A percentile compares a stretch with the other conserved stretches of the same genome.
Conservation (phyloP, 1,284 basidiomycete genomes). For the Puccinia hordei region DNA sequence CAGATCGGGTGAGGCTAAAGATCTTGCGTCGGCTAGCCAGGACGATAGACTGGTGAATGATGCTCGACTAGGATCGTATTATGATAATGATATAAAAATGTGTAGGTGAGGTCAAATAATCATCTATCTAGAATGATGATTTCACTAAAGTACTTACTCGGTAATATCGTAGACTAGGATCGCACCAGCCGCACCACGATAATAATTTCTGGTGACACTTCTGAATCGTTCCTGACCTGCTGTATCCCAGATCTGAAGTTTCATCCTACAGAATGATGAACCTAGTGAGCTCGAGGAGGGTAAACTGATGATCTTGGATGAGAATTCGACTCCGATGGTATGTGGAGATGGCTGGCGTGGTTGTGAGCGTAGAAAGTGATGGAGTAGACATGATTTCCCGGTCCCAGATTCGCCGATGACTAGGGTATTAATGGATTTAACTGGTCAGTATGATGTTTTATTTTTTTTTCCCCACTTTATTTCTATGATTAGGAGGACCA, state of each 20-base stretch:
- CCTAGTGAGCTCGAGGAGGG: conserved; percentile 43
- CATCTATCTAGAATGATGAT: too few species aligned
- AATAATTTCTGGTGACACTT: conserved; percentile 96
- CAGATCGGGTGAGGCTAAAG: conserved; percentile 80
- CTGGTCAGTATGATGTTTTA: too few species aligned
- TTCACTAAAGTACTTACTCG: conserved; percentile 72
- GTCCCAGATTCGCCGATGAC: conserved; percentile 74
- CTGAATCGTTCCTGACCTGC: conserved; percentile 76
- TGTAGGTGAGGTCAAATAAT: too few species aligned
- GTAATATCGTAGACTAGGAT: conserved; percentile 96
- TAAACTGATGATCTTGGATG: conserved; percentile 55
- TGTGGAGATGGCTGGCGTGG: conserved; percentile 72
- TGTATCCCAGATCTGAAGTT: conserved; percentile 86
- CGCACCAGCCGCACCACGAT: conserved; percentile 77
- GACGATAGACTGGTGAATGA: conserved; percentile 76
- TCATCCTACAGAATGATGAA: conserved; percentile 53
- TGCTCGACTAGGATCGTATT: conserved; percentile 57
- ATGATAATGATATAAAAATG: too few species aligned
- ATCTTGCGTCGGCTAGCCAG: conserved; percentile 89
- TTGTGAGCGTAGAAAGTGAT: conserved; percentile 69
- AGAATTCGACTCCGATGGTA: conserved; percentile 70
- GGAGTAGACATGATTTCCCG: conserved; percentile 92
- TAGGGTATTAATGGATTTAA: too few species aligned
- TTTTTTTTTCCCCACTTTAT: too few species aligned
- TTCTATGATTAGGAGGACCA: too few species aligned